Evolutionary conservation across 202 grass and related monocot species (phyloP), one percentile per base, ranked within the genome.

Genomic region (Dendrocalamus latiflorus): DNA sequence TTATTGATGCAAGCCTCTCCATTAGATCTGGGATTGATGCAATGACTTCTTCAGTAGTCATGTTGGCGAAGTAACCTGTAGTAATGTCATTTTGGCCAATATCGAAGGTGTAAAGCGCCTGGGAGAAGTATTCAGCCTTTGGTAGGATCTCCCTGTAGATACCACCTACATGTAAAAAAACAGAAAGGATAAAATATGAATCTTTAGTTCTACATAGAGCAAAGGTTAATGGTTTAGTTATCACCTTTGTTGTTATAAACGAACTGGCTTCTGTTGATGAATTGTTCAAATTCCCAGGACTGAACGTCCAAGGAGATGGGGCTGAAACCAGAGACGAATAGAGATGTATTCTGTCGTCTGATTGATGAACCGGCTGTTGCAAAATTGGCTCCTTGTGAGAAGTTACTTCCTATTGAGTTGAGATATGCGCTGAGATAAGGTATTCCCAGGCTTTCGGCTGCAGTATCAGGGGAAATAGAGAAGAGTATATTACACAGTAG

Each of bases 11-110:
- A 38, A 97, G 68, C 79, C 79, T 91, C 45, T 97, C 74, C 84
- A 97, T 87, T 12, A 97, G 86, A 57, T 94, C 94, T 79, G 94
- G 91, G 68, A 97, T 88, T 33, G 24, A 91, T 12, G 68, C 82
- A 20, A 84, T 21, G 59, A 93, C 89, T 88, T 97, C 79, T 37
- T 84, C 78, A 8, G 85, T 88, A 3, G 60, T 91, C 75, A 75
- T 70, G 79, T 93, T 91, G 34, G 56, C 56, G 41, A 97, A 97
- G 76, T 90, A 97, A 57, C 87, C 70, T 0, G 89, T 76, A 4
- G 94, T 97, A 62, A 97, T 86, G 79, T 93, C 94, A 18, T 97
- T 97, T 76, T 97, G 94, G 33, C 94, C 94, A 1, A 97, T 97
- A 69, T 97, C 94, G 14, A 97, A 97, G 48, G 94, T 97, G 88